These are phyloP conservation scores for Cicer judaicum DNA, from an alignment of 306 rosid species.

Conservation along the genomic window DNA sequence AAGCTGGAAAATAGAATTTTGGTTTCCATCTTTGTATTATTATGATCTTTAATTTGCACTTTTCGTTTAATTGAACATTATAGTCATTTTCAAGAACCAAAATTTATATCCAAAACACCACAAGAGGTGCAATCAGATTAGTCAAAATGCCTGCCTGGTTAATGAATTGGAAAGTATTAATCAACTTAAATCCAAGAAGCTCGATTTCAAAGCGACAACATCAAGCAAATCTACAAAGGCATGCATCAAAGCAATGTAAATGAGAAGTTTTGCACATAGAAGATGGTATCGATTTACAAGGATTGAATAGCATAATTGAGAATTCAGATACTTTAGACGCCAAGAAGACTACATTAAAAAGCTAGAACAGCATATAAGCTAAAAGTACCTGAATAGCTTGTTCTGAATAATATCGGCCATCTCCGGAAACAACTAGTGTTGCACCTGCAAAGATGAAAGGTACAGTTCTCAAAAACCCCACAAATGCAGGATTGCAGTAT, in stretches of 20 bases:
- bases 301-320: background rate
- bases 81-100: constrained; percentile 10
- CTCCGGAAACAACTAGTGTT: constrained; percentile 95
- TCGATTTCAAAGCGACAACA: constrained; percentile 30
- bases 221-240: background rate
- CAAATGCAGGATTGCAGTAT: constrained; percentile 20
- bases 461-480: constrained; percentile 17
- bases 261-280: constrained; percentile 19
- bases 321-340: constrained; percentile 30
- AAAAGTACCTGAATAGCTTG: constrained; percentile 86
- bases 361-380: background rate
- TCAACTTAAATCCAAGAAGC: constrained; percentile 37
- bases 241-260: constrained; percentile 26
- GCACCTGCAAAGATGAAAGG: constrained; percentile 65
- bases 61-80: constrained; percentile 9
- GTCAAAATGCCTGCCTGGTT: constrained; percentile 14
- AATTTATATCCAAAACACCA: background rate
- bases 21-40: constrained; percentile 16
- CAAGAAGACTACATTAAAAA: constrained; percentile 12
- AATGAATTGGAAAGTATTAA: constrained; percentile 9
- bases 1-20: constrained; percentile 11
- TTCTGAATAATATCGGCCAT: constrained; percentile 95
- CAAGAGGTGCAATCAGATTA: constrained; percentile 19
- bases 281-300: constrained; percentile 8
- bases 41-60: background rate